phyloP scores from a whole-genome alignment of 1,139 yeast genomes.

The Candida sojae region DNA sequence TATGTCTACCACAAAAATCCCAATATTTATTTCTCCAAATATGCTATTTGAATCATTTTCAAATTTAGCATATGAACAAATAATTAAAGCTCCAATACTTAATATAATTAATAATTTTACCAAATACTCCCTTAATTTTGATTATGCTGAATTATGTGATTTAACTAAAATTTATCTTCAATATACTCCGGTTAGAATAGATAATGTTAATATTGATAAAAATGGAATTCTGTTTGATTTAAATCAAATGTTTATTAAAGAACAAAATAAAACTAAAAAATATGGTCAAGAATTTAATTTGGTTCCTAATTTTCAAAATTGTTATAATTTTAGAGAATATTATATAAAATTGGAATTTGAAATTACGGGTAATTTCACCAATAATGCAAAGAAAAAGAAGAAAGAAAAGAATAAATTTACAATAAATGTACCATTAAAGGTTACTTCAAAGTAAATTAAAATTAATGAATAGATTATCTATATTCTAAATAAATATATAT shows the following conservation, averaged over 20 bases:
- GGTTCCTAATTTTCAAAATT: constrained; percentile 40
- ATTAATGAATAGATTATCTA: not conserved
- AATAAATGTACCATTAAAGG: constrained; percentile 8
- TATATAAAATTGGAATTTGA: constrained; percentile 29
- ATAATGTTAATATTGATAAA: constrained; percentile 12
- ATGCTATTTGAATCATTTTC: constrained; percentile 29
- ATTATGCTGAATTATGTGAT: constrained; percentile 20
- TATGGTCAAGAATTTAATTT: constrained; percentile 22
- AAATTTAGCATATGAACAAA: constrained; percentile 19
- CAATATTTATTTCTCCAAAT: constrained; percentile 38
- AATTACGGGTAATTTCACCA: constrained; percentile 12
- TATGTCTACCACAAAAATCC: constrained; percentile 32
- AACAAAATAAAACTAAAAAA: constrained; percentile 1
- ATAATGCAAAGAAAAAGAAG: not conserved
- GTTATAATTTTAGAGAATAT: constrained; percentile 34
- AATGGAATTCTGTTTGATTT: constrained; percentile 4
- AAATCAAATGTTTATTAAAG: constrained; percentile 7
- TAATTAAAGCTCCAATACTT: constrained; percentile 23
- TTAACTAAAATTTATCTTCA: constrained; percentile 27
- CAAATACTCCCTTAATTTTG: constrained; percentile 19
- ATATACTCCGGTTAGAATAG: constrained; percentile 22
- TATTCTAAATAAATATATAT: not conserved
- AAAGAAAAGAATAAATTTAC: constrained; percentile 4
- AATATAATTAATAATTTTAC: constrained; percentile 19
- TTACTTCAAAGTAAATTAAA: not conserved